Base-by-base conservation (phyloP, 2,329 filamentous ascomycete species). In the Zalaria sp. region DNA sequence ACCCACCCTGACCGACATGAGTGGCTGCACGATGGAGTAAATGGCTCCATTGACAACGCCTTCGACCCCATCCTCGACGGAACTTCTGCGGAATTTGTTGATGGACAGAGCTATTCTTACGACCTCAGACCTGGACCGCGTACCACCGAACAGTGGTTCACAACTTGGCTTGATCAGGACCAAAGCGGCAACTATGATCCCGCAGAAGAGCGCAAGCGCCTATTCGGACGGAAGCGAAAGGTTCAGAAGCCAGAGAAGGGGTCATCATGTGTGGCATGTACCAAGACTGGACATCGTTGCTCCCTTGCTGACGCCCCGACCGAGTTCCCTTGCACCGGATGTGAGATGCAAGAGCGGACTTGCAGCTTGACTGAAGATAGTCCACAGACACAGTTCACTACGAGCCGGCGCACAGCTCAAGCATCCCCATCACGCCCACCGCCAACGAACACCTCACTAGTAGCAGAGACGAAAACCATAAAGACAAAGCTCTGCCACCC, bases 401-500 rank as follows among this genome's bases (percentile, higher is more conserved):
- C 29, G 27, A 18, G 27, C 39, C 11, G 38, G 25, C 7, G 38
- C 35, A 31, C 5, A 31, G 4, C 34, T n/a, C 38, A 5, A 25
- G 9, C 11, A 26, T 6, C 39, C n/a, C 37, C 25, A 31, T 11
- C 26, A n/a, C 18, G 26, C n/a, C n/a, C 7, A 3, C 8, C n/a
- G 7, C 31, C 38, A 40, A 25, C 26, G 26, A 38, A 31, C 32
- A 40, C 8, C 32, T 27, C 28, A 32, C 7, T 7, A n/a, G 7
- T 2, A 32, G 29, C 36, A 9, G 25, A 29, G 10, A 34, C 28
- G 42, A 34, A 49, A 44, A 53, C 42, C 3, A 58, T 65, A 38
- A 47, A 41, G 5, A 67, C 64, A 2, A 57, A 51, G 7, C 58
- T 65, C 45, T 53, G 57, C 10, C 62, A 66, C 38, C 64, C 64